A percentile compares a stretch with the other conserved stretches of the same genome.
phyloP scores from a whole-genome alignment of 164 flowering plant species.

The Akebia trifoliata region DNA sequence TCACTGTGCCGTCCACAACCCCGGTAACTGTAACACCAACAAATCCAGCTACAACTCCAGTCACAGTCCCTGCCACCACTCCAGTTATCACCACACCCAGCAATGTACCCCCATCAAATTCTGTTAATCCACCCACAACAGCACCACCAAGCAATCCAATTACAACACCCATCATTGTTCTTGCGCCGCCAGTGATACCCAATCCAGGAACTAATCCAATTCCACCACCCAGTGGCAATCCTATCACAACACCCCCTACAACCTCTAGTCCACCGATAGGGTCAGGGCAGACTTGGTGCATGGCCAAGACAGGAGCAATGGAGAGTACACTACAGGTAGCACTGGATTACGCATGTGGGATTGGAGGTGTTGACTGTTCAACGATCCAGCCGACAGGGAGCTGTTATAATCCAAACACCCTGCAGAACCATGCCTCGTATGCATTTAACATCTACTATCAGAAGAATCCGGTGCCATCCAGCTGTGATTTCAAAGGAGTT shows the following conservation, averaged over 20 bases:
- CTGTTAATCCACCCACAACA: constrained; percentile 18
- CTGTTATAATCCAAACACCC: constrained; percentile 71
- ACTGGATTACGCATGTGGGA: constrained; percentile 93
- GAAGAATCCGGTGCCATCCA: constrained; percentile 60
- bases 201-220: constrained; percentile 26
- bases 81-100: constrained; percentile 13
- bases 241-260: constrained; percentile 35
- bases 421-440: constrained; percentile 81
- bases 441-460: constrained; percentile 94
- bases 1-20: constrained; percentile 45
- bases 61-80: constrained; percentile 16
- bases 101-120: constrained; percentile 12
- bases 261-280: constrained; percentile 34
- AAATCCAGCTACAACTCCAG: constrained; percentile 15
- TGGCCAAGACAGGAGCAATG: constrained; percentile 57
- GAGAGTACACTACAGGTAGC: constrained; percentile 65
- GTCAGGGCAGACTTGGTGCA: constrained; percentile 87
- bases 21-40: constrained; percentile 21
- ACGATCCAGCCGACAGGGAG: constrained; percentile 62
- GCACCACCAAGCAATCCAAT: constrained; percentile 32
- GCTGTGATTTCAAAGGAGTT: constrained; percentile 87
- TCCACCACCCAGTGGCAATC: constrained; percentile 27
- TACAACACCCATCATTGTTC: constrained; percentile 26
- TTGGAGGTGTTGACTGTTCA: constrained; percentile 80
- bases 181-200: constrained; percentile 3